Conservation (phyloP, 148 eudicot species). For the Diospyros kaki region DNA sequence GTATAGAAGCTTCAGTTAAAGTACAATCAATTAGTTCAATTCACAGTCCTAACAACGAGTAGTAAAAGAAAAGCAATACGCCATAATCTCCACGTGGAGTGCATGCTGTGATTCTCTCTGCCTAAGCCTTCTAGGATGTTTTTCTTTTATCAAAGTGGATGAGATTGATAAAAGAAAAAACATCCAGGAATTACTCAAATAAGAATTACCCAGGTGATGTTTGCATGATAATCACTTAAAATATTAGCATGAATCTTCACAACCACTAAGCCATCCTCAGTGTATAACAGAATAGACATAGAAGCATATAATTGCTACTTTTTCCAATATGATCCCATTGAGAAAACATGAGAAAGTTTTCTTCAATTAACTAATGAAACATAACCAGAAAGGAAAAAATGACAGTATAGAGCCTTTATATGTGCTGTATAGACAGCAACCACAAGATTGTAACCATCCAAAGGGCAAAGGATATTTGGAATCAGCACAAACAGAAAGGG, state of each 20-base stretch:
- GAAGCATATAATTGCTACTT: neutral
- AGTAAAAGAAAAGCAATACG: slow-evolving; percentile 1
- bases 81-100: neutral
- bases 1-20: neutral
- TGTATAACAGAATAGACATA: neutral
- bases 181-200: neutral
- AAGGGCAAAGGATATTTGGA: neutral
- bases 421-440: neutral
- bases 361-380: neutral
- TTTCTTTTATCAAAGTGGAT: neutral
- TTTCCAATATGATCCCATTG: neutral
- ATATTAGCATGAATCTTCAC: neutral
- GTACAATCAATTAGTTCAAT: neutral
- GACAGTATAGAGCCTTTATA: neutral
- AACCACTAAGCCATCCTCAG: neutral
- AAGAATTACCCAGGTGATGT: neutral
- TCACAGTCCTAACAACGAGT: neutral
- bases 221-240: neutral
- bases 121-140: neutral
- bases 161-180: neutral
- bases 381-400: neutral
- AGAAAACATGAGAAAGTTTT: neutral
- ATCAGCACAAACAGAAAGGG: neutral
- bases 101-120: neutral
- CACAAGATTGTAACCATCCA: neutral